Evolutionary conservation across 1,139 yeast genomes (phyloP), one percentile per base, ranked within the genome.

Genomic region (Taiozyma sp.): DNA sequence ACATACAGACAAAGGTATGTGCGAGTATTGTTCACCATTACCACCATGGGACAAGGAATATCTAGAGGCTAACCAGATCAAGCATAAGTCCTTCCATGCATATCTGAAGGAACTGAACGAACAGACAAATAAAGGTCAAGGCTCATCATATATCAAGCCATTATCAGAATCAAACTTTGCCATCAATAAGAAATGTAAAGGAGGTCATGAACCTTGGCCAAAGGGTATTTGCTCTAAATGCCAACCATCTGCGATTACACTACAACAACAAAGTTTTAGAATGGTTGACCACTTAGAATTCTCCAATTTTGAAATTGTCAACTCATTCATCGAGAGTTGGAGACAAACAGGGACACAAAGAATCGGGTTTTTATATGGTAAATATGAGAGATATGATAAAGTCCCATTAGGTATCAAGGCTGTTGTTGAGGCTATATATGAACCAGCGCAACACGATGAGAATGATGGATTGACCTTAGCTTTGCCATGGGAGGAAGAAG

Each of bases 251-350:
- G 95, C 97, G 0, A 89, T 95, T 52, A 90, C 98, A 0, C 74
- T 95, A 55, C 96, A 87, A 65, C 91, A 85, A 65, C 99, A 95
- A 67, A 75, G 78, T 46, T 95, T 88, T 67, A 79, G 99, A 62
- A 88, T 93, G 97, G 96, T 95, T 22, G 99, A 95, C 68, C 98
- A 95, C 70, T 95, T 93, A 32, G 98, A 93, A 67, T 88, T 91
- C 68, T 83, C 90, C 21, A 81, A 80, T 54, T 80, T 90, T 45
- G 73, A 75, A 5, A 78, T 90, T 37, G 79, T 95, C 52, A 88
- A 93, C 66, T 74, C 77, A 42, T 93, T 95, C 67, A 88, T 95
- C 52, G 95, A 93, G 57, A 73, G 88, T 16, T 93, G 99, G 99
- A 81, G 99, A 69, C 72, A 75, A 52, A 80, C 95, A 0, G 98